Evolutionary conservation across 306 rosid genomes (phyloP), one percentile per base, ranked within the genome.

Genomic region (Lotus japonicus): DNA sequence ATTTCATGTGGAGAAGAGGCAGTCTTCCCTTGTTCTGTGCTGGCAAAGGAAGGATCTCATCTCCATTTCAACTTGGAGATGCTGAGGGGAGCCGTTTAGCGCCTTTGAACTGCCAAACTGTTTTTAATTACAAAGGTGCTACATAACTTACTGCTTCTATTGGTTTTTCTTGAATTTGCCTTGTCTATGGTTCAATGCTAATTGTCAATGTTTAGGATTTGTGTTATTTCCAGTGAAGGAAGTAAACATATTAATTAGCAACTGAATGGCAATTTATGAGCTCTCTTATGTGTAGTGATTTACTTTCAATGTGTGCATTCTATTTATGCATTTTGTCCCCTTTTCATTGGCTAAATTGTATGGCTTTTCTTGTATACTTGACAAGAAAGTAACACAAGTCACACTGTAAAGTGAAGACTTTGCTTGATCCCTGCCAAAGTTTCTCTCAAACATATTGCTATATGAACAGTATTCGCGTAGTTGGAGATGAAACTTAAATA

Each of bases 31-130:
- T 49, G 92, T 82, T 77, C 83, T 92, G 2, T 88, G 79, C 77
- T 90, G 94, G 97, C 96, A 88, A 73, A 77, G 88, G 56, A 92
- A 86, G 76, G 95, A 92, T 43, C 92, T 89, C 15, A 54, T 89
- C 59, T 86, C 88, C 0, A 85, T 76, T 82, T 88, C 98, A 2
- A 85, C 90, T 16, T 90, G 96, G 97, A 78, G 90, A 76, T 94
- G 95, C 80, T 88, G 82, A 84, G 43, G 53, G 56, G 74, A 46
- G 48, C 62, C 67, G 62, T 58, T 73, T 82, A 65, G 81, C 65
- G 41, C 21, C 58, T 77, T 73, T 65, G 81, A 81, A 70, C 77
- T 66, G 35, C 80, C 74, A 56, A 51, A 75, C 75, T 76, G 71
- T 73, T 78, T 78, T 66, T 62, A 35, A 41, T 66, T 63, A 58